Percentiles rank a stretch among this genome's conserved stretches.
Evolutionary conservation across 306 rosid genomes (phyloP).

Genomic region (Boehmeria nivea): DNA sequence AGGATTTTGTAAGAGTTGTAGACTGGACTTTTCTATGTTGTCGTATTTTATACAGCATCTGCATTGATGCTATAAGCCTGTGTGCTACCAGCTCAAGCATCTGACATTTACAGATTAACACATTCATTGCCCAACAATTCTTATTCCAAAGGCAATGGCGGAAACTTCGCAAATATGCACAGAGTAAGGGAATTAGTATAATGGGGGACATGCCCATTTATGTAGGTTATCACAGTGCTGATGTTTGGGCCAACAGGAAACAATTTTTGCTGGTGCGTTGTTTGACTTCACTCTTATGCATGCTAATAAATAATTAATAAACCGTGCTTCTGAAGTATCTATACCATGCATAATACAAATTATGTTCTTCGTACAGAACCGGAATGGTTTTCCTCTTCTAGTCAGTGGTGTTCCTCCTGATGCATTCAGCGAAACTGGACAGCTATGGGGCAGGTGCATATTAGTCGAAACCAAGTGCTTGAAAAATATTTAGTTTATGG

Average conservation of each 20-base stretch:
- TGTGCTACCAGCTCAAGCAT: slow-evolving; percentile 22
- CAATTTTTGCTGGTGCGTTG: slow-evolving; percentile 70
- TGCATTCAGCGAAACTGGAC: slow-evolving; percentile 95
- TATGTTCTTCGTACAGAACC: slow-evolving; percentile 51
- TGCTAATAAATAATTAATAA: too few relatives aligned
- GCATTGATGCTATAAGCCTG: slow-evolving; percentile 18
- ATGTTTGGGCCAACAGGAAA: slow-evolving; percentile 95
- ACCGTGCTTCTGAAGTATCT: slow-evolving; percentile 7
- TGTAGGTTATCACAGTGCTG: slow-evolving; percentile 98
- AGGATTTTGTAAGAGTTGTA: slow-evolving; percentile 68
- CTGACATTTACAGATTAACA: slow-evolving; percentile 58
- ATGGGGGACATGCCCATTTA: slow-evolving; percentile 99
- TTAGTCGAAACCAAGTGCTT: not conserved
- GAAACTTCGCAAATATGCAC: slow-evolving; percentile 69
- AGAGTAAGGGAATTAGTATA: slow-evolving; percentile 62
- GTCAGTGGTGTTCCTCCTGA: slow-evolving; percentile 98
- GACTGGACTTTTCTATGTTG: slow-evolving; percentile 19
- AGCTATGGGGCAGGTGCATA: slow-evolving; percentile 88
- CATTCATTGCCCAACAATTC: slow-evolving; percentile 83
- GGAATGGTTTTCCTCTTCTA: slow-evolving; percentile 76
- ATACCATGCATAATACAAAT: slow-evolving; percentile 13
- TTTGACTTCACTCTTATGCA: slow-evolving; percentile 5
- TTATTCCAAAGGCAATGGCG: slow-evolving; percentile 97
- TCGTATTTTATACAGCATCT: slow-evolving; percentile 10
- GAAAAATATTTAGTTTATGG: not conserved